Conservation (phyloP, 768 basidiomycete species). For the Auriscalpium orientale region DNA sequence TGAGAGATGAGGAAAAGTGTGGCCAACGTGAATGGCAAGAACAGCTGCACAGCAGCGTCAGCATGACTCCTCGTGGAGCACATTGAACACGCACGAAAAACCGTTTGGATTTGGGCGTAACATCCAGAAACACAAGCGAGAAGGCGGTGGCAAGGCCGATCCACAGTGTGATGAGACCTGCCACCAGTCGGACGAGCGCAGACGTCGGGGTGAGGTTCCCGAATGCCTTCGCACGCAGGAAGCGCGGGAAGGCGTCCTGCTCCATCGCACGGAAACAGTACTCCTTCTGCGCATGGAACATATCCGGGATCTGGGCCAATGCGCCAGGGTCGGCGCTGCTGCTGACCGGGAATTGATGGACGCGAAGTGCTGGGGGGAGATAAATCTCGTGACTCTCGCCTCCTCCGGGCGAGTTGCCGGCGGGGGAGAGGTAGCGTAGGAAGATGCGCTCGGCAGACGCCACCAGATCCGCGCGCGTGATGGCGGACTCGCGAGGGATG, state of each 20-base stretch:
- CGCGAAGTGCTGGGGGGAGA: constrained; percentile 86
- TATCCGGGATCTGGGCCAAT: constrained; percentile 89
- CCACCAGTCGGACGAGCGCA: constrained; percentile 76
- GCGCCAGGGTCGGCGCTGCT: constrained; percentile 59
- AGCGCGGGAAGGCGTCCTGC: constrained; percentile 89
- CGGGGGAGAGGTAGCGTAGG: constrained; percentile 85
- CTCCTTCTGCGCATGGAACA: constrained; percentile 96
- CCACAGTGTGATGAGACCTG: constrained; percentile 85
- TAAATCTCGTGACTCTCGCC: constrained; percentile 97
- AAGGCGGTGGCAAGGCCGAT: constrained; percentile 89
- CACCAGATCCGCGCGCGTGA: constrained; percentile 83
- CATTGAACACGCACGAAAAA: constrained; percentile 73
- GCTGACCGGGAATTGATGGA: constrained; percentile 84
- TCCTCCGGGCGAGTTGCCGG: constrained; percentile 65
- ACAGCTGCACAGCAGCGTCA: constrained; percentile 49
- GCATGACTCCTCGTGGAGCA: constrained; percentile 3
- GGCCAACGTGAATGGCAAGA: constrained; percentile 88
- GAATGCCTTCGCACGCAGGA: constrained; percentile 95
- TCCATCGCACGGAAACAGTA: constrained; percentile 96
- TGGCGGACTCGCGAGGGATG: constrained; percentile 86
- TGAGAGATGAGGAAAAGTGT: constrained; percentile 89
- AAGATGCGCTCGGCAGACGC: constrained; percentile 95
- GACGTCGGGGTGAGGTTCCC: constrained; percentile 93
- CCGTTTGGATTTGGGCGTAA: constrained; percentile 83
- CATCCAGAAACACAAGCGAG: constrained; percentile 89